Base-by-base conservation (phyloP, 1,284 basidiomycete genomes). In the Filobasidium uniguttulatum region DNA sequence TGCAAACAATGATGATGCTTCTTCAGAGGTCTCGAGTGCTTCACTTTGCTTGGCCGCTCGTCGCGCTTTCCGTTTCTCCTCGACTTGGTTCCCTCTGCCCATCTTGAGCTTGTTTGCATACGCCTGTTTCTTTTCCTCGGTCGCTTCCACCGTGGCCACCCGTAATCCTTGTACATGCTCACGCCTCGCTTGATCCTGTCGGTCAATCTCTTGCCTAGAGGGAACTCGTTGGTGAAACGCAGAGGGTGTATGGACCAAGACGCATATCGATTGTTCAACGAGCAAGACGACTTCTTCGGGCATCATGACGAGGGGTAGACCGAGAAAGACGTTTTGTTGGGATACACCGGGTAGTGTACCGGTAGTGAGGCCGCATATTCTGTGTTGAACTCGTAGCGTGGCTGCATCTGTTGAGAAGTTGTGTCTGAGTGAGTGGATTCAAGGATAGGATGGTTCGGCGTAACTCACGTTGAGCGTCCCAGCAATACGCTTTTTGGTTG, bases 321-420 rank as follows among this genome's bases (percentile, higher is more conserved):
- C 94, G 15, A 98, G 74, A 64, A 98, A 98, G 1, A 87, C 79
- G 69, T 99, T 99, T 69, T 99, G 94, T 63, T 97, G 93, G 3
- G 88, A 82, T 0, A 97, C 76, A 62, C 91, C 85, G 2, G 94
- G 91, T 19, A 99, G 75, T 0, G 94, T 97, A 0, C 94, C 94
- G 0, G 78, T 78, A 36, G 96, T 70, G 45, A 89, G 73, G 31
- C 93, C 91, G 58, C 83, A 88, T 43, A 97, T 77, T 54, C 77
- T 81, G 65, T 94, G 80, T 55, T 80, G 69, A 30, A 83, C 78
- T 41, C 91, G 83, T 5, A 94, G 68, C 3, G 71, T 75, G 10
- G 81, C 80, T 56, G 88, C 80, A 63, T 87, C 89, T 38, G 41
- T 40, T 9, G 8, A 38, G 35, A 43, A 26, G 43, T 19, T 22